Percentiles rank a stretch among this genome's conserved stretches.
Evolutionary conservation across 208 protist genomes (phyloP).

Genomic region (Trypanosoma cruzi): DNA sequence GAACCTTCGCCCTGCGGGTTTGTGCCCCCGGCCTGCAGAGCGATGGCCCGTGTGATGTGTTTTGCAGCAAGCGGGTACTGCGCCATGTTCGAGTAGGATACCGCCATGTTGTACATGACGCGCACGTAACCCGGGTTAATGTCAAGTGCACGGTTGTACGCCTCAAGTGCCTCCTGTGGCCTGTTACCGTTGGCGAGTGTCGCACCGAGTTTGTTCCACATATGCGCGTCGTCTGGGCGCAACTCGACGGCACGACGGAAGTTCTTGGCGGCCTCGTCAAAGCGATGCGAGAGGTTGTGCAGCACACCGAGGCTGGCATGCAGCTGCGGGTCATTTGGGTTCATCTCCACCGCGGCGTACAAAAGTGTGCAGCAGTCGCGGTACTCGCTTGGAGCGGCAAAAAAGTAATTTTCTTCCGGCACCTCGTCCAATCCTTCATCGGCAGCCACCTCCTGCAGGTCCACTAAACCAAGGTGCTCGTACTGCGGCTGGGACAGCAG

Average conservation of each 20-base stretch:
- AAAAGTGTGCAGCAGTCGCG: constrained; percentile 71
- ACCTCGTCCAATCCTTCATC: constrained; percentile 48
- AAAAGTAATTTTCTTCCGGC: constrained; percentile 71
- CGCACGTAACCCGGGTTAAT: constrained; percentile 91
- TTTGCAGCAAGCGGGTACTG: constrained; percentile 66
- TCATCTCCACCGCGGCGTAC: constrained; percentile 76
- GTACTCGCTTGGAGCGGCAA: constrained; percentile 61
- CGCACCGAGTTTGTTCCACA: constrained; percentile 94
- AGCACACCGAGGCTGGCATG: constrained; percentile 82
- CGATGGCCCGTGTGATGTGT: constrained; percentile 78
- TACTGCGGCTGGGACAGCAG: constrained; percentile 80
- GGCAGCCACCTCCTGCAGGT: constrained; percentile 36
- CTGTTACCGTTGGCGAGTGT: constrained; percentile 84
- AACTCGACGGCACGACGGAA: constrained; percentile 78
- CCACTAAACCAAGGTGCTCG: constrained; percentile 65
- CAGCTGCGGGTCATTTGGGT: constrained; percentile 70
- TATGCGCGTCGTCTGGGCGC: constrained; percentile 60
- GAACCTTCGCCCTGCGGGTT: constrained; percentile 60
- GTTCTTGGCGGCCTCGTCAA: constrained; percentile 68
- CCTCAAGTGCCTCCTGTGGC: constrained; percentile 74
- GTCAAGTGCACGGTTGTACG: constrained; percentile 86
- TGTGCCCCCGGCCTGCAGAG: constrained; percentile 71
- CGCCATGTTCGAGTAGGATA: constrained; percentile 83
- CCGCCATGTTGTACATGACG: constrained; percentile 90
- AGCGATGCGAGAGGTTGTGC: constrained; percentile 84